A percentile compares a stretch with the other conserved stretches of the same genome.
phyloP scores from a whole-genome alignment of 23 red algal species.

The Agarophyton chilense region DNA sequence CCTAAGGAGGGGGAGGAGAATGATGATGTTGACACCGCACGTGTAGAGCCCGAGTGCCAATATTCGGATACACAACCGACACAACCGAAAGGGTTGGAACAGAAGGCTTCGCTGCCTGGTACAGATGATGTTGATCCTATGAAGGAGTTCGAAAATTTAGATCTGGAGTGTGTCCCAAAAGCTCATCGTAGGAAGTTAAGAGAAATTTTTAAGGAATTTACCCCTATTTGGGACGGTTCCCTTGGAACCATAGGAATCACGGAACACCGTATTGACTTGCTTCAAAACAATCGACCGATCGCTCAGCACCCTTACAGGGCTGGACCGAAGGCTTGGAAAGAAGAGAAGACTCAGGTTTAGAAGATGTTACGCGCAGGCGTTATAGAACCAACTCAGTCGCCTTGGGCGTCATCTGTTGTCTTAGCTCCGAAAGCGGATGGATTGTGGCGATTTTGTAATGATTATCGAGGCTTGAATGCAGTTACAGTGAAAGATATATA shows the following conservation, averaged over 20 bases:
- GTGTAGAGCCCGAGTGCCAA: neutral
- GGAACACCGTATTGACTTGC: no score
- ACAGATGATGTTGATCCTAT: no score
- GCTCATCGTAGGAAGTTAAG: neutral
- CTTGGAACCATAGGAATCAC: neutral
- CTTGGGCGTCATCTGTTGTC: no score
- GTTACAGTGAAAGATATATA: no score
- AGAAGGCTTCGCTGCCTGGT: no score
- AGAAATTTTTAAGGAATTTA: neutral
- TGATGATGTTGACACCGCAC: neutral
- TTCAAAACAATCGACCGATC: neutral
- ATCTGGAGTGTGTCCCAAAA: neutral
- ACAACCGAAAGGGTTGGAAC: no score
- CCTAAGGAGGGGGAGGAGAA: neutral
- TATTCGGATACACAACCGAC: neutral
- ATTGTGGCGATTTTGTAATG: neutral
- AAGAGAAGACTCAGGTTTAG: neutral
- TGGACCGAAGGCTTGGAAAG: neutral
- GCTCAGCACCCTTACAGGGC: constrained; percentile 15
- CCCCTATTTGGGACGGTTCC: constrained; percentile 18
- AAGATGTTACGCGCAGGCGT: neutral
- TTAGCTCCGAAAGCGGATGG: constrained; percentile 8
- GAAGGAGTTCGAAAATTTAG: neutral
- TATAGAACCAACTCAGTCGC: neutral
- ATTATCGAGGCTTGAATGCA: constrained; percentile 12